These are phyloP conservation scores for Fusarium sp. DNA, from an alignment of 2,329 filamentous ascomycete species.

Conservation along the genomic window DNA sequence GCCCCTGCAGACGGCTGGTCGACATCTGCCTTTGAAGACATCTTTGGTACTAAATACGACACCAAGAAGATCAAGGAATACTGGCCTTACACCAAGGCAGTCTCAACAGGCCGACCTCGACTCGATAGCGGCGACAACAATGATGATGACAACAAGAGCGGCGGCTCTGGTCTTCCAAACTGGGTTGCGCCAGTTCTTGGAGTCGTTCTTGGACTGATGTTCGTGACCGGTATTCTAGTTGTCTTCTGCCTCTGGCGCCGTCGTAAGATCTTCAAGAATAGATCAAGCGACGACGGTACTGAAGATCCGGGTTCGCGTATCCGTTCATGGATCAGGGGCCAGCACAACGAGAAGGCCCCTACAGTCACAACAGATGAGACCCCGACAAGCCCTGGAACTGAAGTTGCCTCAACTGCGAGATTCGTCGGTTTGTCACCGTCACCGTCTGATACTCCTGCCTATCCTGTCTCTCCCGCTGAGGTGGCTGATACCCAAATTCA, in stretches of 20 bases:
- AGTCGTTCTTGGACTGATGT: constrained; percentile 68
- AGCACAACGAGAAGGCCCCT: constrained; percentile 55
- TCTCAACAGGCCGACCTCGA: constrained; percentile 32
- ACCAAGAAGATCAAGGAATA: constrained; percentile 66
- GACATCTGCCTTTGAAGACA: constrained; percentile 55
- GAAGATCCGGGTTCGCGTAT: constrained; percentile 61
- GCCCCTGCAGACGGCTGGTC: constrained; percentile 70
- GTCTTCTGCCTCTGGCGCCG: constrained; percentile 64
- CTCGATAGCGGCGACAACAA: constrained; percentile 21
- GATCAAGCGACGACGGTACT: constrained; percentile 52
- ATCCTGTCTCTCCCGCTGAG: constrained; percentile 46
- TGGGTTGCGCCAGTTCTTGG: constrained; percentile 72
- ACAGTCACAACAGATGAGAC: constrained; percentile 59
- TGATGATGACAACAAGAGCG: constrained; percentile 31
- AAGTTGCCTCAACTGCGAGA: constrained; percentile 46
- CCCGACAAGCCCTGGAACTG: constrained; percentile 52
- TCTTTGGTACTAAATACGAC: constrained; percentile 68
- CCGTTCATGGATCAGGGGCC: constrained; percentile 62
- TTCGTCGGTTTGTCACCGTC: constrained; percentile 12
- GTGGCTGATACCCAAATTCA: constrained; percentile 57
- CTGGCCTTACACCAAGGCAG: constrained; percentile 66
- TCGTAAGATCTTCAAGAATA: constrained; percentile 54
- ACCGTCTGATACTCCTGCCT: constrained; percentile 26
- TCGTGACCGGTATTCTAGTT: constrained; percentile 63
- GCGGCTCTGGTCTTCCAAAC: constrained; percentile 56